phyloP scores from a whole-genome alignment of 257 asterid genomes.

The Scutellaria baicalensis region DNA sequence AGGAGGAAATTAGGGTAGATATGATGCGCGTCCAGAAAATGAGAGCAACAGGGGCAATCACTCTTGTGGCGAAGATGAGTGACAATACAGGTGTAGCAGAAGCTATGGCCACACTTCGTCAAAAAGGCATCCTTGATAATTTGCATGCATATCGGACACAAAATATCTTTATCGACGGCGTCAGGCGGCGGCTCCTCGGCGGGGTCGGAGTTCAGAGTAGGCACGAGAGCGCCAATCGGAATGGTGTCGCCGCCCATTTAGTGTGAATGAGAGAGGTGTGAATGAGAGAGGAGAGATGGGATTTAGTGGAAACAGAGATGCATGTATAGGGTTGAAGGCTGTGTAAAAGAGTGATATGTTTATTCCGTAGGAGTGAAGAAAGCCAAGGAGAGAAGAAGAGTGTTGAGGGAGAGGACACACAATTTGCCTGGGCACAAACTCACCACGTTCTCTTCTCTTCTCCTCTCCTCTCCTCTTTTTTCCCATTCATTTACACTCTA shows the following conservation, averaged over 20 bases:
- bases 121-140: conserved; percentile 77
- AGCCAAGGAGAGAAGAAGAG: conserved; percentile 9
- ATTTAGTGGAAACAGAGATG: neutral
- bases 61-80: conserved; percentile 85
- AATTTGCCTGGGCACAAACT: conserved; percentile 50
- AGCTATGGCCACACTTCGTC: conserved; percentile 88
- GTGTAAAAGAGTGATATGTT: no score
- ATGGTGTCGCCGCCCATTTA: conserved; percentile 37
- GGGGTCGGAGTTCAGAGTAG: conserved; percentile 42
- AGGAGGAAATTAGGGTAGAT: conserved; percentile 93
- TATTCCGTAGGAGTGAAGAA: conserved; percentile 8
- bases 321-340: no score
- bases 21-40: conserved; percentile 52
- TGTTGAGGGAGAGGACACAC: neutral
- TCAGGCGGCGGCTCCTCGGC: conserved; percentile 20
- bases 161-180: conserved; percentile 54
- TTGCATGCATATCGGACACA: conserved; percentile 97
- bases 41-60: conserved; percentile 87
- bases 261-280: no score
- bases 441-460: conserved; percentile 60
- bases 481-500: conserved; percentile 8
- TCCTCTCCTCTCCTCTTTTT: no score
- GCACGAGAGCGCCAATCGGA: conserved; percentile 46
- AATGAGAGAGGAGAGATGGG: neutral
- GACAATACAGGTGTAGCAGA: conserved; percentile 80